Evolutionary conservation across 2,329 filamentous ascomycete genomes (phyloP).

Genomic region (Microdochium trichocladiopsis): DNA sequence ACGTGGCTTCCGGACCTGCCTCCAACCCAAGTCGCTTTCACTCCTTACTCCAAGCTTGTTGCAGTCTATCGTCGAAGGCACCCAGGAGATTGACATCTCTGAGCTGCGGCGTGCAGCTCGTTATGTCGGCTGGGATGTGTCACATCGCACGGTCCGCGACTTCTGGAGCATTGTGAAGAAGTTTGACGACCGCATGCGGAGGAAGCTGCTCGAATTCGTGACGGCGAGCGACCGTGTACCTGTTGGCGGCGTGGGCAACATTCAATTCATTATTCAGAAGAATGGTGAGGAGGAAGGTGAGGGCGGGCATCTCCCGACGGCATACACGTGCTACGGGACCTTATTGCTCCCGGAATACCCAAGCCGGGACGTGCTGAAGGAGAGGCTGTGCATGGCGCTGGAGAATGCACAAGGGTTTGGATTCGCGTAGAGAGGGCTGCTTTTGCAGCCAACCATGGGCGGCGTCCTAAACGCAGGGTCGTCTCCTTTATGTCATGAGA

Average conservation of each 20-base stretch:
- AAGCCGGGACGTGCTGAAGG: conserved; percentile 59
- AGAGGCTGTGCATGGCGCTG: conserved; percentile 77
- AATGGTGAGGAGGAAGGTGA: conserved; percentile 58
- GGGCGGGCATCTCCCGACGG: conserved; percentile 64
- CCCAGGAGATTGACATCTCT: conserved; percentile 69
- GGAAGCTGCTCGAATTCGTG: conserved; percentile 82
- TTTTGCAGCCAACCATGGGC: too few relatives aligned
- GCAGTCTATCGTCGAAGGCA: conserved; percentile 75
- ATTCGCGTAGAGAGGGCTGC: conserved; percentile 59
- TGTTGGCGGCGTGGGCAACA: conserved; percentile 72
- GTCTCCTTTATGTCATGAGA: too few relatives aligned
- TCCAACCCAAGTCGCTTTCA: conserved; percentile 62
- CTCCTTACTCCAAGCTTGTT: conserved; percentile 67
- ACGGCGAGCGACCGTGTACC: conserved; percentile 89
- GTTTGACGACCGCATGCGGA: conserved; percentile 63
- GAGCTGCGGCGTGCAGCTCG: conserved; percentile 64
- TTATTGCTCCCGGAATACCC: conserved; percentile 79
- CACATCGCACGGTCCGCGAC: conserved; percentile 61
- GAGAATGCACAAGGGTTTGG: conserved; percentile 88
- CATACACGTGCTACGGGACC: conserved; percentile 89
- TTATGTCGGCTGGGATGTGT: conserved; percentile 75
- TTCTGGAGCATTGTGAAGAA: conserved; percentile 78
- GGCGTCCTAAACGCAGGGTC: too few relatives aligned
- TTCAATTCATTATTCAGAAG: conserved; percentile 78
- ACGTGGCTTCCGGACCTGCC: conserved; percentile 69